Evolutionary conservation across 441 rosid genomes (phyloP), one percentile per base, ranked within the genome.

Genomic region (Erodium texanum): DNA sequence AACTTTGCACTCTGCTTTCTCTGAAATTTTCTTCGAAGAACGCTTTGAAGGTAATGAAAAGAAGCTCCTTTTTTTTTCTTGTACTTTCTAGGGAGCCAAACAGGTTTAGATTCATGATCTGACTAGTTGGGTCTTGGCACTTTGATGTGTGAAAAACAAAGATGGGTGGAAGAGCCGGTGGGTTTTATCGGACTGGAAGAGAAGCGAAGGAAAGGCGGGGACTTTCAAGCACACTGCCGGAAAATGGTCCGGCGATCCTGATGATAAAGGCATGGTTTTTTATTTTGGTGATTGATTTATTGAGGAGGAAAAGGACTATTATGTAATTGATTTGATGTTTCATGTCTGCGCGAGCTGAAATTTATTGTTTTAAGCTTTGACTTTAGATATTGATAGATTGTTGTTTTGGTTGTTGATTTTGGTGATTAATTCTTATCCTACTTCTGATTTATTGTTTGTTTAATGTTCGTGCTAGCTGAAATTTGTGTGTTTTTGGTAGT

Each of bases 111-210:
- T 52, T 52, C 59, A 15, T 45, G 52, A 45, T 45, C 52, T 45
- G 16, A 45, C 52, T 45, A 1, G 14, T 45, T 45, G 52, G 16
- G 52, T 45, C 16, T 45, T 45, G 52, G 52, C 52, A 45, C 52
- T 45, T 36, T 0, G 43, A 36, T 36, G 16, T 12, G 52, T 45
- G n/a, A 15, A 45, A 45, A 14, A n/a, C n/a, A 59, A 65, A 93
- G 99, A 85, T 78, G 96, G 96, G 50, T 93, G 99, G 99, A 86
- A 87, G 68, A 80, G 86, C 79, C 81, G 92, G 10, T 93, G 99
- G 97, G 96, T 93, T 24, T 78, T 78, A 64, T 93, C 99, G 19
- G 98, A 93, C 74, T 93, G 98, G 97, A 93, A 93, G 54, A 78
- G 89, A 73, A 86, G 82, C 24, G 95, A 93, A 78, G 98, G 97